Percentiles rank a stretch among this genome's conserved stretches.
Evolutionary conservation across 1,284 basidiomycete genomes (phyloP).

Genomic region (Cutaneotrichosporon sp.): DNA sequence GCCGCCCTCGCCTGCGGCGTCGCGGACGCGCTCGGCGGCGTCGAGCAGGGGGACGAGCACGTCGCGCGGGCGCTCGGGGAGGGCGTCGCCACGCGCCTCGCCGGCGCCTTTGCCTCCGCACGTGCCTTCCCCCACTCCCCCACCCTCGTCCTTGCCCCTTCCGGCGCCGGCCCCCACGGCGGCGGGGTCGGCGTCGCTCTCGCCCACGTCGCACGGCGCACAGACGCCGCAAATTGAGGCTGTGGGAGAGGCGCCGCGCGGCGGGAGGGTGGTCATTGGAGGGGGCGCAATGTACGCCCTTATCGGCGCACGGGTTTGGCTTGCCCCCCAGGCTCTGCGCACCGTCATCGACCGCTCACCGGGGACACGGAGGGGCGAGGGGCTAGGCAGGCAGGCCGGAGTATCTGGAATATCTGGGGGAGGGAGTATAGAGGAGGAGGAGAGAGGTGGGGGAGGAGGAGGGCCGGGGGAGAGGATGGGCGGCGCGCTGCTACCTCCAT

Average conservation of each 20-base stretch:
- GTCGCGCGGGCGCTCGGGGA: neutral
- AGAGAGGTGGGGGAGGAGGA: neutral
- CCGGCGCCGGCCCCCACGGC: neutral
- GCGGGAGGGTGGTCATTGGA: conserved; percentile 26
- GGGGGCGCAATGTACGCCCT: conserved; percentile 46
- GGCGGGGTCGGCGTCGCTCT: neutral
- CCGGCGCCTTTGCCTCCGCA: neutral
- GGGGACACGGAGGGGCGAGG: neutral
- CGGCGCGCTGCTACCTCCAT: neutral
- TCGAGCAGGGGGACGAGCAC: neutral
- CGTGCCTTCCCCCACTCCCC: conserved; percentile 2
- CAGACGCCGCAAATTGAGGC: neutral
- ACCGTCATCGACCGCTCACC: conserved; percentile 34
- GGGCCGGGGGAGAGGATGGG: too few relatives aligned
- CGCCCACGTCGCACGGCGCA: neutral
- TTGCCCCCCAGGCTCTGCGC: conserved; percentile 27
- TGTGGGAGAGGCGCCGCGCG: neutral
- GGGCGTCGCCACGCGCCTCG: neutral
- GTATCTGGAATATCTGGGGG: neutral
- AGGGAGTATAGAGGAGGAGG: neutral
- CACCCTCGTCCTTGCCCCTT: neutral
- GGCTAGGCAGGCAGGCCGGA: too few relatives aligned
- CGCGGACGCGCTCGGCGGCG: neutral
- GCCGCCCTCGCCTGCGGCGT: neutral
- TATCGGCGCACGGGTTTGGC: conserved; percentile 42